phyloP scores from a whole-genome alignment of 257 asterid species.

The Capsicum rhomboideum region DNA sequence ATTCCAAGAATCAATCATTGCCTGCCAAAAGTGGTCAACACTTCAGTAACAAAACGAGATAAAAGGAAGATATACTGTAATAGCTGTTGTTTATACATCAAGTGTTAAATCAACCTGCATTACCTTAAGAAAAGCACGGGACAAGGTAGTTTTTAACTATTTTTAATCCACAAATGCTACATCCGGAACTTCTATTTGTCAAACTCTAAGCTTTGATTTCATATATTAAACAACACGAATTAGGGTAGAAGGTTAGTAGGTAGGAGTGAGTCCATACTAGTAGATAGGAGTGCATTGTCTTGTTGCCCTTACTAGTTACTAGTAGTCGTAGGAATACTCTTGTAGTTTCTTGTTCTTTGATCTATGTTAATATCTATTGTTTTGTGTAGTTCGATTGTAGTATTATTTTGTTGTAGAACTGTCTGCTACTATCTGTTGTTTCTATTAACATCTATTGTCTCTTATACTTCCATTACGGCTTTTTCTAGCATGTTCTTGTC shows the following conservation, averaged over 20 bases:
- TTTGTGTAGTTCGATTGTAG: too few species aligned
- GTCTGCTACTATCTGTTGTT: too few species aligned
- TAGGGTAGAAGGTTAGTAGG: background rate
- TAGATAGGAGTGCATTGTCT: too few species aligned
- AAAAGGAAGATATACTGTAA: background rate
- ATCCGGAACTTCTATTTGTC: background rate
- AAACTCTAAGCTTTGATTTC: background rate
- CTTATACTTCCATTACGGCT: too few species aligned
- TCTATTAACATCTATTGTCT: too few species aligned
- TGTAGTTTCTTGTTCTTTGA: too few species aligned
- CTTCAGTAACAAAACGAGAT: background rate
- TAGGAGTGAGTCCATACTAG: background rate
- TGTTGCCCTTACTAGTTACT: too few species aligned
- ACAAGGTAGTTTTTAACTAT: background rate
- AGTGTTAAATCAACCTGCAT: background rate
- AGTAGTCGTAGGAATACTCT: too few species aligned
- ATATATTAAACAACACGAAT: background rate
- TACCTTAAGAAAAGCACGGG: background rate
- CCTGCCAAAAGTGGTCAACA: conserved; percentile 32
- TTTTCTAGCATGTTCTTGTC: too few species aligned
- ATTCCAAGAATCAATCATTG: conserved; percentile 84
- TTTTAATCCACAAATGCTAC: background rate
- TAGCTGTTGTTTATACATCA: background rate
- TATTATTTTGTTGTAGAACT: too few species aligned
- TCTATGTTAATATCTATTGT: too few species aligned